phyloP scores from a whole-genome alignment of 257 asterid species.

The Agastache rugosa region DNA sequence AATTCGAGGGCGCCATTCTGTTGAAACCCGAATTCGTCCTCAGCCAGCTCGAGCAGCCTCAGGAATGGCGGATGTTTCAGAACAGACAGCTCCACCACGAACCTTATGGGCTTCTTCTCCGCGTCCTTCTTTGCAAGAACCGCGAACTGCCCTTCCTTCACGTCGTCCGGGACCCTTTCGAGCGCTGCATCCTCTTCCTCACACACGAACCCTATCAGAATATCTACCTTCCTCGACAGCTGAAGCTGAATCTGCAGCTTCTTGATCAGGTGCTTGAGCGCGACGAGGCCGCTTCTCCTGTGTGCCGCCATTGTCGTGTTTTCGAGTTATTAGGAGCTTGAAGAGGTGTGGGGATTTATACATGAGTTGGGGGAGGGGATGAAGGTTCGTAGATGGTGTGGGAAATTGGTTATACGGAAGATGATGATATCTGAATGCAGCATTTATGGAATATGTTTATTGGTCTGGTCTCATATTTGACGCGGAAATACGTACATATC shows the following conservation, averaged over 20 bases:
- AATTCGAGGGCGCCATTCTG: slow-evolving; percentile 43
- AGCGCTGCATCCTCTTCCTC: slow-evolving; percentile 5
- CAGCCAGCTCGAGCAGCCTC: slow-evolving; percentile 46
- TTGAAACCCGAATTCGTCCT: slow-evolving; percentile 48
- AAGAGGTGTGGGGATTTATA: slow-evolving; percentile 35
- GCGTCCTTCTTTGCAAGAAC: slow-evolving; percentile 37
- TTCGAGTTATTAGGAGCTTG: neutral
- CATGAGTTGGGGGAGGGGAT: neutral
- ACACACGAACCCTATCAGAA: neutral
- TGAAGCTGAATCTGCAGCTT: slow-evolving; percentile 43
- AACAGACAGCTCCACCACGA: slow-evolving; percentile 43
- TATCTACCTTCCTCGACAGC: slow-evolving; percentile 13
- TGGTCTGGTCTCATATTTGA: slow-evolving; percentile 25
- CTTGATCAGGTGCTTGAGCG: slow-evolving; percentile 35
- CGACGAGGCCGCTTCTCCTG: slow-evolving; percentile 17
- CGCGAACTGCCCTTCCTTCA: slow-evolving; percentile 52
- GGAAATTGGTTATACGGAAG: neutral
- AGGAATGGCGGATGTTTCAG: slow-evolving; percentile 44
- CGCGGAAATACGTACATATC: slow-evolving; percentile 38
- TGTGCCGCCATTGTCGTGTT: slow-evolving; percentile 31
- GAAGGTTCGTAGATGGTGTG: slow-evolving; percentile 55
- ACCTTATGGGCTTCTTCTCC: slow-evolving; percentile 42
- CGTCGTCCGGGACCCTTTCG: slow-evolving; percentile 39
- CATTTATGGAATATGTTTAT: slow-evolving; percentile 37
- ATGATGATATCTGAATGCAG: slow-evolving; percentile 27